These are phyloP conservation scores for Pythium insidiosum DNA, from an alignment of 352 stramenopile species.

Conservation along the genomic window DNA sequence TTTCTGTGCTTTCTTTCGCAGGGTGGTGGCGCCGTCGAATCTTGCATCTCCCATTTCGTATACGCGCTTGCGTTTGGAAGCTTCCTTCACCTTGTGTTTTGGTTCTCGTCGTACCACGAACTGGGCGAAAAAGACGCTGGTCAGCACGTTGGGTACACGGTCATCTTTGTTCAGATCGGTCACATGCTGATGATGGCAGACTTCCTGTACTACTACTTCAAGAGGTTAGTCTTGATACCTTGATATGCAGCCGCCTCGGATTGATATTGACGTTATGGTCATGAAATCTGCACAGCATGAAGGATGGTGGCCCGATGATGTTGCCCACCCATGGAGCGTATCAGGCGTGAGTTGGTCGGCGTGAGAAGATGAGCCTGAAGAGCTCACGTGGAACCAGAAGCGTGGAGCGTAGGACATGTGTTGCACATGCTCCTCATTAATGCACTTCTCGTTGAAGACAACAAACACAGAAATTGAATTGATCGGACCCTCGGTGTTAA, in stretches of 20 bases:
- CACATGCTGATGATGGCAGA: conserved; percentile 98
- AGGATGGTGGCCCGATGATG: conserved; percentile 85
- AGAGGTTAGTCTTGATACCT: conserved; percentile 72
- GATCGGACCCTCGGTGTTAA: too few species aligned
- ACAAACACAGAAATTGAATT: conserved; percentile 2
- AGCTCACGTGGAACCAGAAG: neutral
- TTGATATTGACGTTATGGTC: too few species aligned
- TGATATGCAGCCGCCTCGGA: neutral
- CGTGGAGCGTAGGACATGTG: too few species aligned
- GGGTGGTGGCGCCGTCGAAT: conserved; percentile 91
- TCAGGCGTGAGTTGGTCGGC: conserved; percentile 72
- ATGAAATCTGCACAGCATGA: too few species aligned
- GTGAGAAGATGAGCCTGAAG: neutral
- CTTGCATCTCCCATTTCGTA: conserved; percentile 96
- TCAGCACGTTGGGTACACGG: conserved; percentile 90
- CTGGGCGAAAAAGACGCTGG: conserved; percentile 89
- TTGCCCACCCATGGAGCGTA: conserved; percentile 81
- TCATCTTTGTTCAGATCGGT: conserved; percentile 96
- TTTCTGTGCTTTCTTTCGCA: too few species aligned
- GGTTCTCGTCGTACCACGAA: conserved; percentile 98
- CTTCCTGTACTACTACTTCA: conserved; percentile 99
- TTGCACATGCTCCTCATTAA: too few species aligned
- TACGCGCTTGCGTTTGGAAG: conserved; percentile 93
- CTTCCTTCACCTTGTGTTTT: conserved; percentile 97
- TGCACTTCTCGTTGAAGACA: neutral